Conservation (phyloP, 2,329 filamentous ascomycete species). For the Neonectria neomacrospora region DNA sequence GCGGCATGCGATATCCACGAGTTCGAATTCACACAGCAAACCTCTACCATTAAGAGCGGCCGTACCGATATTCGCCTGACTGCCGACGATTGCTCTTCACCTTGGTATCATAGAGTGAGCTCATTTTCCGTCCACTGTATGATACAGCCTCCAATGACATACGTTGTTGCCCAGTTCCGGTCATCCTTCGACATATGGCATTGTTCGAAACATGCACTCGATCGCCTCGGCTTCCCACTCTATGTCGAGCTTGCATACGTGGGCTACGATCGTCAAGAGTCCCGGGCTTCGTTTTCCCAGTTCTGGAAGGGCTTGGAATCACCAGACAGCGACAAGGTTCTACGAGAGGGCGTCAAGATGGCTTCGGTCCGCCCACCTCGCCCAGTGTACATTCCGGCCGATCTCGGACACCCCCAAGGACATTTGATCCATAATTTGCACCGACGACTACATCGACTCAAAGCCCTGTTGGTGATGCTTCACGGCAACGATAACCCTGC, state of each 20-base stretch:
- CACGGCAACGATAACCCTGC: not conserved
- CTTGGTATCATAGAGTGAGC: not conserved
- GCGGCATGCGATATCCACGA: not conserved
- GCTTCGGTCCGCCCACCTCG: not conserved
- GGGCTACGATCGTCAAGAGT: not conserved
- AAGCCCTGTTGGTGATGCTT: slow-evolving; percentile 5
- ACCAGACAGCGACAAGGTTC: too few species aligned
- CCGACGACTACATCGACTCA: not conserved
- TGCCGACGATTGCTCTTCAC: not conserved
- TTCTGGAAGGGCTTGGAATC: not conserved
- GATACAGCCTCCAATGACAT: not conserved
- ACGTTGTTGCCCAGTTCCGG: not conserved
- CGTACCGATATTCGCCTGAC: not conserved
- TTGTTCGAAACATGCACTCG: slow-evolving; percentile 6
- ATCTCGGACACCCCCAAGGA: slow-evolving; percentile 10
- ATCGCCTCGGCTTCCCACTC: not conserved
- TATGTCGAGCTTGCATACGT: slow-evolving; percentile 15
- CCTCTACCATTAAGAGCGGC: not conserved
- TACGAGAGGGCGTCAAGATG: not conserved
- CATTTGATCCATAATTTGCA: not conserved
- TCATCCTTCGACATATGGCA: not conserved
- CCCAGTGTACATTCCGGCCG: slow-evolving; percentile 10
- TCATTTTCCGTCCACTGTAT: not conserved
- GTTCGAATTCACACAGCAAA: not conserved
- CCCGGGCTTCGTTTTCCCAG: not conserved